Evolutionary conservation across 2,329 filamentous ascomycete species (phyloP), one percentile per base, ranked within the genome.

Genomic region (Hypoxylon rubiginosum): DNA sequence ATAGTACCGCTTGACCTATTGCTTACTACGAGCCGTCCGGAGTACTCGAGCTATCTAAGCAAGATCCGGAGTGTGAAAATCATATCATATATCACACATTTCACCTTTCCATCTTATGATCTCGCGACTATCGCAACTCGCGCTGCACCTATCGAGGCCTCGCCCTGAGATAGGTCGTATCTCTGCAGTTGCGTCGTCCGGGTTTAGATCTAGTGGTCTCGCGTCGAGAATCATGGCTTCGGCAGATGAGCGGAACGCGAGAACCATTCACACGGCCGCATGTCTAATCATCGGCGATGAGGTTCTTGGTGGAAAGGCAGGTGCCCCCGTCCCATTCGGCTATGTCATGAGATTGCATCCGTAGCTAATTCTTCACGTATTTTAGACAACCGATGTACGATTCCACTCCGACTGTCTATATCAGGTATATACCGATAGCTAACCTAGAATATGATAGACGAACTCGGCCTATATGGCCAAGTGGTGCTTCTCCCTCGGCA

Each of bases 241-340:
- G 73, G 82, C 84, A 4, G 83, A 85, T 64, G 83, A 88, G 74
- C 84, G 86, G 69, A 85, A 85, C 74, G 83, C 86, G 73, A 85
- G 90, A 75, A 89, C 86, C 65, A 97, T 98, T 72, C 90, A 93
- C 76, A 97, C 94, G 50, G 96, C 95, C 10, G 95, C 92, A 61
- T 97, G 93, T 79, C 82, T 98, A 69, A 94, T 99, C 65, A 98
- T 99, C 74, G 95, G 95, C n/a, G 95, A 98, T 81, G 95, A 97
- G 79, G 94, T 98, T 4, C 85, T 98, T 3, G 94, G 94, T 21
- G 95, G 96, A 73, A 98, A 98, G 91, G 94, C 93, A 78, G 69
- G 83, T 30, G n/a, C 26, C 45, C 28, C 1, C 13, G 59, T 51
- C 26, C 32, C 4, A 21, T 4, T n/a, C 15, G 15, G n/a, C 48